These are phyloP conservation scores for Maudiozyma turicensis DNA, from an alignment of 805 yeast genomes.

Conservation along the genomic window DNA sequence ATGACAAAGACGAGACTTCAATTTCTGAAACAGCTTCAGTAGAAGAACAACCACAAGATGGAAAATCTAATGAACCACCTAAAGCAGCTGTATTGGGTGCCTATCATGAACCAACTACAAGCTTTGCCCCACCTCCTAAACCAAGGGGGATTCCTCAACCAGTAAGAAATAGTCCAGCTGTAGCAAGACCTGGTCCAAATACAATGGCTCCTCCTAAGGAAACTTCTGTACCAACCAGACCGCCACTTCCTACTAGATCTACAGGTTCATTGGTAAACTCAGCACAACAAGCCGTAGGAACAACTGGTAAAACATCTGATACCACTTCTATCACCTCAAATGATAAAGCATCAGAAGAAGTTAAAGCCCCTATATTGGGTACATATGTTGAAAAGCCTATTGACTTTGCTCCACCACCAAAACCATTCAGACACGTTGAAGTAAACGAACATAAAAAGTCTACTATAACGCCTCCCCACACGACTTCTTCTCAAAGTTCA, in stretches of 20 bases:
- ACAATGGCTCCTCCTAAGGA: too few relatives aligned
- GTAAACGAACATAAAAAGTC: neutral
- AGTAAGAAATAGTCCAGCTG: too few relatives aligned
- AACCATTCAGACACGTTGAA: slow-evolving; percentile 1
- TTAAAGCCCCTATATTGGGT: slow-evolving; percentile 1
- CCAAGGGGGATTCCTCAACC: slow-evolving; percentile 7
- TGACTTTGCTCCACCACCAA: slow-evolving; percentile 28
- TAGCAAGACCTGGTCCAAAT: neutral
- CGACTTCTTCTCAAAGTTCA: neutral
- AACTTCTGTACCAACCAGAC: neutral
- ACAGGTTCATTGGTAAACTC: neutral
- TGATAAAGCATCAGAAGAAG: neutral
- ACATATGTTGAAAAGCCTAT: slow-evolving; percentile 3
- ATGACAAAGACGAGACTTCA: neutral
- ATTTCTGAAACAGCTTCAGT: neutral
- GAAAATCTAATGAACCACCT: slow-evolving; percentile 13
- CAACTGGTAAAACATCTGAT: too few relatives aligned
- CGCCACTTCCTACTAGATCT: neutral
- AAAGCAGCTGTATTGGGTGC: slow-evolving; percentile 29
- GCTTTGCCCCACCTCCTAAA: slow-evolving; percentile 36
- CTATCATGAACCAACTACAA: slow-evolving; percentile 18
- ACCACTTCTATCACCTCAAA: neutral
- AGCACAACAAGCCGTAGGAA: neutral
- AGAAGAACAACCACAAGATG: neutral
- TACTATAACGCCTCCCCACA: neutral